Conservation (phyloP, 1,284 basidiomycete genomes). For the Naganishia albida region DNA sequence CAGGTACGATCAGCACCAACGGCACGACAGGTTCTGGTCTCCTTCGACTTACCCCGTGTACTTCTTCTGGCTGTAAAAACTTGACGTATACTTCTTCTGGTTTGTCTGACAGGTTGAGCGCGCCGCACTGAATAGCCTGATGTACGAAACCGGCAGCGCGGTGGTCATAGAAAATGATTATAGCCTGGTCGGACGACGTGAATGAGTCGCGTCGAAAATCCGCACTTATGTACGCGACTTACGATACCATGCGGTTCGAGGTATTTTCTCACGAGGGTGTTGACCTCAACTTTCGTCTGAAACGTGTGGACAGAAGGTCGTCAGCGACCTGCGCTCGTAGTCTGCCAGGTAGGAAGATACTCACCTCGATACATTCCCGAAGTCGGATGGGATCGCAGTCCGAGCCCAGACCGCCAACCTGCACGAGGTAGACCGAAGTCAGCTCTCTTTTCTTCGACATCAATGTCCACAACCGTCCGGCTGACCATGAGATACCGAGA, state of each 20-base stretch:
- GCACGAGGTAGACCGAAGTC: too few species aligned
- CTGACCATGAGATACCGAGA: conserved; percentile 23
- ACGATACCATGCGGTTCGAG: conserved; percentile 18
- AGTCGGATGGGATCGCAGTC: not conserved
- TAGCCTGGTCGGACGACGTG: not conserved
- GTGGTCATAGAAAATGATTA: conserved; percentile 23
- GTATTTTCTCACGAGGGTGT: conserved; percentile 1
- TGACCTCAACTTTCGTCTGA: conserved; percentile 9
- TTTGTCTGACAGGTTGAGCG: conserved; percentile 2
- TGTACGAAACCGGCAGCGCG: conserved; percentile 16
- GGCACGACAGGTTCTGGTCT: too few species aligned
- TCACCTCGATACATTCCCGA: not conserved
- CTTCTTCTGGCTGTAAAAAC: conserved; percentile 20
- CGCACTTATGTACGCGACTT: not conserved
- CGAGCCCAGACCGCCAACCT: conserved; percentile 12
- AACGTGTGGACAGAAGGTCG: not conserved
- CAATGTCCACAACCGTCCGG: not conserved
- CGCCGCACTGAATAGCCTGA: conserved; percentile 22
- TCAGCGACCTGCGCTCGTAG: too few species aligned
- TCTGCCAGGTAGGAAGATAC: not conserved
- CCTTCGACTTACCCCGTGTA: not conserved
- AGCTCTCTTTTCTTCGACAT: too few species aligned
- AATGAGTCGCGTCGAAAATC: too few species aligned
- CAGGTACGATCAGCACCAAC: not conserved
- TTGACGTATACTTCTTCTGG: conserved; percentile 17